Conservation (phyloP, 495 filamentous ascomycete species). For the Opeltia flavorubescens region DNA sequence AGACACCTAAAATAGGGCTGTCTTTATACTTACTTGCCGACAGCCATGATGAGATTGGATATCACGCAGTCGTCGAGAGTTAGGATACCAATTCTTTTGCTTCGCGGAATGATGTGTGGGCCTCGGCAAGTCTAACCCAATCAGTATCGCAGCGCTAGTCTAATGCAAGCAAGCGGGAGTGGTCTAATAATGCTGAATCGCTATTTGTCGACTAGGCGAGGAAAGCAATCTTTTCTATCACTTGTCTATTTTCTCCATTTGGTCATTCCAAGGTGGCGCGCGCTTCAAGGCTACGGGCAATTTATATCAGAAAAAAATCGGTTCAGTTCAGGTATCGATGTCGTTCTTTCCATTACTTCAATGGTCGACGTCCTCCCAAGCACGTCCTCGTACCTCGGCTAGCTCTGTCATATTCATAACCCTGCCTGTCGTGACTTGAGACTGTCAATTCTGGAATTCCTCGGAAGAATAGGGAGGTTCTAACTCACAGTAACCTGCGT, state of each 20-base stretch:
- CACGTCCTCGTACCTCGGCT: conserved; percentile 68
- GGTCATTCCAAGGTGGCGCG: no score
- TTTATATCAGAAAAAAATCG: not conserved
- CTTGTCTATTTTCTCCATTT: no score
- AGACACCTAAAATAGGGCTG: not conserved
- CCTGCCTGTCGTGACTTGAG: conserved; percentile 67
- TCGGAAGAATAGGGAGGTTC: conserved; percentile 8
- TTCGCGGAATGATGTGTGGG: no score
- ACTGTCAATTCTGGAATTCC: conserved; percentile 9
- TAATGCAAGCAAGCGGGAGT: no score
- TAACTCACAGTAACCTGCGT: conserved; percentile 62
- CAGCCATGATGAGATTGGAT: conserved; percentile 86
- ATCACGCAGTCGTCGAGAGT: no score
- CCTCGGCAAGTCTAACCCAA: no score
- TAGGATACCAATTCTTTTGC: no score
- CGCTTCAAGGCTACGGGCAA: no score
- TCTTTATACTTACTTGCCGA: conserved; percentile 65
- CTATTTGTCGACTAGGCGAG: no score
- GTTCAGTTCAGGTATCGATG: not conserved
- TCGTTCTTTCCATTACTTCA: conserved; percentile 5
- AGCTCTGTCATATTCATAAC: conserved; percentile 80
- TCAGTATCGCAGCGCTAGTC: no score
- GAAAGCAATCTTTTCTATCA: no score
- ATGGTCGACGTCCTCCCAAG: conserved; percentile 56
- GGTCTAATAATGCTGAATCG: no score